These are phyloP conservation scores for Solanum rostratum DNA, from an alignment of 257 asterid species.

Conservation along the genomic window DNA sequence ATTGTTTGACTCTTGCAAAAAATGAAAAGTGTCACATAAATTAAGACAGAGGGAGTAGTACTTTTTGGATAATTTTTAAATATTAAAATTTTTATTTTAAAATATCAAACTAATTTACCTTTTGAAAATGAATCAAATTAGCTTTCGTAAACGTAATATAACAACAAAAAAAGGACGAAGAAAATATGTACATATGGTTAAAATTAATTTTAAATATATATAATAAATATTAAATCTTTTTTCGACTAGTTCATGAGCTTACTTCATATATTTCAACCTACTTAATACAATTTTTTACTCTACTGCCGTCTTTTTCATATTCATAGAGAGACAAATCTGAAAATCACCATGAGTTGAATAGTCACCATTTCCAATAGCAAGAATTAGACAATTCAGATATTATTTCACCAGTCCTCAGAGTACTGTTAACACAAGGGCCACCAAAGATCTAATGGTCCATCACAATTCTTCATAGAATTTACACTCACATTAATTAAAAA, in stretches of 20 bases:
- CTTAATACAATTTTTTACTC: neutral
- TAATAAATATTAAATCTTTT: fast-evolving
- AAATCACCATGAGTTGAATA: neutral
- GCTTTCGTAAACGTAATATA: too few species aligned
- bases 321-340: neutral
- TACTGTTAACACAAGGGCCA: neutral
- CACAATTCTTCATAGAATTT: neutral
- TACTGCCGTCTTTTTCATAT: too few species aligned
- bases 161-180: too few species aligned
- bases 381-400: neutral
- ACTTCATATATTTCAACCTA: neutral
- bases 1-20: too few species aligned
- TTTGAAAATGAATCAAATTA: too few species aligned
- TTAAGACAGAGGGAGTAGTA: too few species aligned
- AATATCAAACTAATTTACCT: too few species aligned
- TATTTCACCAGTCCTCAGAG: neutral
- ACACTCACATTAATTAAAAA: neutral
- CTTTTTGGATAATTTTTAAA: too few species aligned
- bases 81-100: too few species aligned
- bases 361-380: neutral
- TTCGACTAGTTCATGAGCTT: fast-evolving
- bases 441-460: neutral
- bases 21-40: too few species aligned
- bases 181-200: too few species aligned
- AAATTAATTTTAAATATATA: too few species aligned